Percentiles rank a stretch among this genome's conserved stretches.
Conservation (phyloP, 2,329 filamentous ascomycete genomes). For the Pseudogymnoascus sp. region DNA sequence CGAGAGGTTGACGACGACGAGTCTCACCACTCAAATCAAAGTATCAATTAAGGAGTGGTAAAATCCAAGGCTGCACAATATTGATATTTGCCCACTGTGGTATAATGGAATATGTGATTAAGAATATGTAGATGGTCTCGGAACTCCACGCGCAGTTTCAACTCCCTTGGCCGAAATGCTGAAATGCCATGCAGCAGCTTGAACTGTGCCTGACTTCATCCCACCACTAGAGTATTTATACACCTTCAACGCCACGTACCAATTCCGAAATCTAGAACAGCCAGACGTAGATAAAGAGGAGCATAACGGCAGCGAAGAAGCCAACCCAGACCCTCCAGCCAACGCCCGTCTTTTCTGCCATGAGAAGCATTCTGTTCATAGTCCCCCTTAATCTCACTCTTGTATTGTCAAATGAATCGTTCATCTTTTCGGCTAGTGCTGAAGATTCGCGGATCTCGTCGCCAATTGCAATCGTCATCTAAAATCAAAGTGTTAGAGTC, state of each 20-base stretch:
- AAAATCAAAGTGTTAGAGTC: conserved; percentile 10
- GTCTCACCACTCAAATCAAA: neutral
- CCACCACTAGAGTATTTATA: conserved; percentile 1
- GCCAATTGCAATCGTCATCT: conserved; percentile 89
- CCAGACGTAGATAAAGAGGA: conserved; percentile 91
- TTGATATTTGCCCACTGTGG: neutral
- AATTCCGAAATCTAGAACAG: conserved; percentile 49
- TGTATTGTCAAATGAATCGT: conserved; percentile 84
- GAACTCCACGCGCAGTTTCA: neutral
- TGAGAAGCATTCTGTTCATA: conserved; percentile 94
- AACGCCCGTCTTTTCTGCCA: conserved; percentile 91
- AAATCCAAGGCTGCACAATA: neutral
- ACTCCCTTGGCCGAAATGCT: neutral
- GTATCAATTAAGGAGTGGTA: neutral
- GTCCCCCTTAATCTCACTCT: conserved; percentile 74
- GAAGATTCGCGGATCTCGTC: conserved; percentile 90
- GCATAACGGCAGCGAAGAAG: conserved; percentile 76
- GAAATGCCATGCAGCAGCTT: neutral
- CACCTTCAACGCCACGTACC: conserved; percentile 6
- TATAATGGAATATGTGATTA: neutral
- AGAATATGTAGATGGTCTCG: neutral
- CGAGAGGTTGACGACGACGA: neutral
- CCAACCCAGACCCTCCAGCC: conserved; percentile 89
- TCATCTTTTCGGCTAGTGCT: conserved; percentile 87
- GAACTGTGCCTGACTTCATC: neutral